These are phyloP conservation scores for Parathielavia hyrcaniae DNA, from an alignment of 495 filamentous ascomycete species.

Conservation along the genomic window DNA sequence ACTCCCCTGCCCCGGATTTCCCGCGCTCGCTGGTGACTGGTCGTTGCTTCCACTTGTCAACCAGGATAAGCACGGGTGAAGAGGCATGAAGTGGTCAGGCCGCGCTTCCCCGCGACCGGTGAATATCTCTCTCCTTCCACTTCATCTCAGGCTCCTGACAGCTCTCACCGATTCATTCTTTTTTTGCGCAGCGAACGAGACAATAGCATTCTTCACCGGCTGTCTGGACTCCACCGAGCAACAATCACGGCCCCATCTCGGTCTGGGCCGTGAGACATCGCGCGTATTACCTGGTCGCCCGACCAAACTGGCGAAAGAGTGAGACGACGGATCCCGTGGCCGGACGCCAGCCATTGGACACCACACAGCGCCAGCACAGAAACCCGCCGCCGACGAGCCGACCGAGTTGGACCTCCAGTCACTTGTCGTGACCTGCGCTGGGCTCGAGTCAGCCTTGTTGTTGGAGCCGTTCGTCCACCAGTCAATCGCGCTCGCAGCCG, in stretches of 20 bases:
- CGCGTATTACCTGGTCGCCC: conserved; percentile 8
- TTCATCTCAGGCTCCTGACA: conserved; percentile 28
- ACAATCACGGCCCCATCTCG: conserved; percentile 15
- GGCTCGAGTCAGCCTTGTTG: neutral
- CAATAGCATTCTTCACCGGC: conserved; percentile 25
- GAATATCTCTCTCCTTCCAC: conserved; percentile 28
- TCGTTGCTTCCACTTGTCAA: conserved; percentile 15
- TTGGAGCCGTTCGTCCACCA: neutral
- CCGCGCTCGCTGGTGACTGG: conserved; percentile 10
- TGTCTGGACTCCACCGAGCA: conserved; percentile 26
- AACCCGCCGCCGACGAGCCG: conserved; percentile 1
- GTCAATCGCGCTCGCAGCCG: neutral
- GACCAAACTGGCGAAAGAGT: neutral
- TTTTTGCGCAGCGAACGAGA: conserved; percentile 23
- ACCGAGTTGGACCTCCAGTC: neutral
- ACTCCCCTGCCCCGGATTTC: conserved; percentile 2
- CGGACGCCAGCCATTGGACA: conserved; percentile 14
- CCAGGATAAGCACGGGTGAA: conserved; percentile 12
- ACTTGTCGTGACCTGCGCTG: neutral
- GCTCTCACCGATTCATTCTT: conserved; percentile 31
- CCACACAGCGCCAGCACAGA: neutral
- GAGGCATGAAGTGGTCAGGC: conserved; percentile 19
- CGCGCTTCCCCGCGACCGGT: conserved; percentile 33
- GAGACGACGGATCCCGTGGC: neutral
- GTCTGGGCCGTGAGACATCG: conserved; percentile 27